Evolutionary conservation across 2,329 filamentous ascomycete species (phyloP), one percentile per base, ranked within the genome.

Genomic region (Teratosphaeria zuluensis): DNA sequence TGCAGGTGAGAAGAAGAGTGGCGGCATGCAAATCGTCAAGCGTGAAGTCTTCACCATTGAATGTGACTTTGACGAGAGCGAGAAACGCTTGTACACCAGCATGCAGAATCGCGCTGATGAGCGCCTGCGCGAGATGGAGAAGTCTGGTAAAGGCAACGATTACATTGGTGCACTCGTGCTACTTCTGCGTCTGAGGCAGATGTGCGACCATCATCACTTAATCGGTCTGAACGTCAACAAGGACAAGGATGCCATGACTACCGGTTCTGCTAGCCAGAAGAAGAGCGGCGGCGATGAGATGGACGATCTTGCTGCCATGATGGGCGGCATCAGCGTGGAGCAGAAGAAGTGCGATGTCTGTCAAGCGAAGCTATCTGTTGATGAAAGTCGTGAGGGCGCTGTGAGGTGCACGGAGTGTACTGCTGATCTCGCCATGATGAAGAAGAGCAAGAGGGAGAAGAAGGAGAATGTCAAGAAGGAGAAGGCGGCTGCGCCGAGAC

Each of bases 131-230:
- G 84, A 86, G 71, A 95, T 97, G 88, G 92, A 96, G 85, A 64
- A 68, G 53, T 84, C 83, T 55, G 86, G 84, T 6, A 84, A 80
- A 31, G 85, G 89, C 69, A 78, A 92, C 56, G 95, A 91, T 76
- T 97, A 97, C 70, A 92, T 95, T 59, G 95, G 91, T 67, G 94
- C 94, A 19, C 84, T 99, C 69, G 92, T 96, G 12, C 78, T 99
- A 61, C 82, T 99, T n/a, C 78, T 99, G 58, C 86, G 94, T 46
- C 79, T 99, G 61, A 83, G 94, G 60, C 94, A 99, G 73, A 89
- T 91, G 21, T 99, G 94, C 73, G 96, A 99, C 69, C 94, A 99
- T 71, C 91, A 92, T 0, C 87, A 90, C 64, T 80, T 99, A 53
- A 87, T 96, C 12, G 89, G 90, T 64, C 87, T 86, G 63, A 92